phyloP scores from a whole-genome alignment of 306 rosid genomes.

The Lotus japonicus region DNA sequence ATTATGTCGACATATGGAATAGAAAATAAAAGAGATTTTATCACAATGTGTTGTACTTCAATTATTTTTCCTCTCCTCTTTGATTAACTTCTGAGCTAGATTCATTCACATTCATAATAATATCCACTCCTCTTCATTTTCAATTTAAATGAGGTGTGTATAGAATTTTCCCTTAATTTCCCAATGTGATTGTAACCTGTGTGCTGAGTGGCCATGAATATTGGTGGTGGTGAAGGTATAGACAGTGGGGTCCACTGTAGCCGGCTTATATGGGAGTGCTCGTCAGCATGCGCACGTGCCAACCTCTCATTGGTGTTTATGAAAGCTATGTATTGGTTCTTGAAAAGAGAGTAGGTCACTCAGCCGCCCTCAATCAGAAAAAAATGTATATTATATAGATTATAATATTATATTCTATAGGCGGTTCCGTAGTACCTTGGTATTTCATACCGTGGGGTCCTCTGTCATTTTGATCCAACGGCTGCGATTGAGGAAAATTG shows the following conservation, averaged over 20 bases:
- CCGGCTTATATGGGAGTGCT: conserved; percentile 34
- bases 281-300: conserved; percentile 37
- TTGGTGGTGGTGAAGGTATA: not conserved
- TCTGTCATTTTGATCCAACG: not conserved
- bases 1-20: conserved; percentile 35
- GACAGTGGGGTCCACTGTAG: conserved; percentile 29
- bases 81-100: no score
- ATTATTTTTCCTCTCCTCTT: not conserved
- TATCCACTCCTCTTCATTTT: no score
- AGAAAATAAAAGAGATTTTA: conserved; percentile 34
- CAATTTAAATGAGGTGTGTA: no score
- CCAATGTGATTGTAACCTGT: not conserved
- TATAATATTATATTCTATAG: not conserved
- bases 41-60: not conserved
- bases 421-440: conserved; percentile 38
- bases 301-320: not conserved
- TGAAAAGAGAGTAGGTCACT: conserved; percentile 41
- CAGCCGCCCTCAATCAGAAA: conserved; percentile 63
- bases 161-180: no score
- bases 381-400: not conserved
- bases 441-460: not conserved
- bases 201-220: conserved; percentile 8
- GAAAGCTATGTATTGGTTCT: conserved; percentile 42
- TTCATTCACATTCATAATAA: no score
- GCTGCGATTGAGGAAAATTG: not conserved